Percentiles rank a stretch among this genome's conserved stretches.
phyloP scores from a whole-genome alignment of 176 grass and related monocot genomes.

The Pontederia crassipes region DNA sequence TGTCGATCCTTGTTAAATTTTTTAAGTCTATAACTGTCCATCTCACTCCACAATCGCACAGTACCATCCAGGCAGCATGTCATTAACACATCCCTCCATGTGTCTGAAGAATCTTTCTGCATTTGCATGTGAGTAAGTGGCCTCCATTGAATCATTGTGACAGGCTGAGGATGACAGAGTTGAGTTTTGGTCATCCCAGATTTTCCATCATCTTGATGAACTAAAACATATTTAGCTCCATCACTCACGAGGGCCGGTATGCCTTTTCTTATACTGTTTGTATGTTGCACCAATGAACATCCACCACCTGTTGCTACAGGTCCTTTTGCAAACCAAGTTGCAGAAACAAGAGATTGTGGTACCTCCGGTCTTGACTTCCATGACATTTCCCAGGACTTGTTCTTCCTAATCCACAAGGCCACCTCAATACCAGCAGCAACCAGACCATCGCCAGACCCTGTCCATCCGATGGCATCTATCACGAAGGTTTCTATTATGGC shows the following conservation, averaged over 20 bases:
- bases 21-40: constrained; percentile 34
- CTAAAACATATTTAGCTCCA: constrained; percentile 30
- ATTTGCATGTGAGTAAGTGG: constrained; percentile 19
- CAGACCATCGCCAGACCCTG: constrained; percentile 51
- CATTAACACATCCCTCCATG: constrained; percentile 61
- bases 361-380: constrained; percentile 49
- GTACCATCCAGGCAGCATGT: constrained; percentile 80
- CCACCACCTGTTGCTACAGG: constrained; percentile 44
- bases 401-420: constrained; percentile 44
- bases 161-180: constrained; percentile 51
- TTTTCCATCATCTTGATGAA: constrained; percentile 64
- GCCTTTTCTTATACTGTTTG: background rate
- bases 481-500: constrained; percentile 39
- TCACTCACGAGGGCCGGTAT: constrained; percentile 6
- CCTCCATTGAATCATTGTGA: constrained; percentile 91
- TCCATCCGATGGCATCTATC: constrained; percentile 45
- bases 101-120: constrained; percentile 23
- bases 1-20: constrained; percentile 36
- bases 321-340: constrained; percentile 42
- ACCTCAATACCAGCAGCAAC: constrained; percentile 51
- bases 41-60: constrained; percentile 66
- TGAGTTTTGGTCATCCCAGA: constrained; percentile 37
- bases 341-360: constrained; percentile 61
- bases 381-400: constrained; percentile 54
- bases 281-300: constrained; percentile 14